Conservation (phyloP, 2,329 filamentous ascomycete genomes). For the Epichloe hybrida region DNA sequence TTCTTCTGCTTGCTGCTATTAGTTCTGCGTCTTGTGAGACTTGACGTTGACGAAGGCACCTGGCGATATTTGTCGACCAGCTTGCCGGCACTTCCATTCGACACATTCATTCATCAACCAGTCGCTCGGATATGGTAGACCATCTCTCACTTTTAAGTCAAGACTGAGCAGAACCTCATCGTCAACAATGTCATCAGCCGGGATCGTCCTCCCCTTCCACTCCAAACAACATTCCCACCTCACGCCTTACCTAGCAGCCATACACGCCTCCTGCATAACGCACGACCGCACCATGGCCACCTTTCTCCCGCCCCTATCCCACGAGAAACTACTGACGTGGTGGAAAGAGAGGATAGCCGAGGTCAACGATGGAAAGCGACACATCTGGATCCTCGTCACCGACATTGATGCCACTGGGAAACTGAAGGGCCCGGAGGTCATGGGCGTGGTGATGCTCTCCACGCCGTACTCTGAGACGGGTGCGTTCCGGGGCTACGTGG, state of each 20-base stretch:
- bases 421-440: conserved; percentile 30
- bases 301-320: conserved; percentile 45
- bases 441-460: conserved; percentile 42
- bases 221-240: conserved; percentile 34
- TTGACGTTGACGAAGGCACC: background rate
- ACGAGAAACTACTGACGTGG: conserved; percentile 41
- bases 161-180: background rate
- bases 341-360: conserved; percentile 42
- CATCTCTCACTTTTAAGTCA: too few relatives aligned
- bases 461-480: conserved; percentile 42
- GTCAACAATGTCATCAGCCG: conserved; percentile 17
- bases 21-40: background rate
- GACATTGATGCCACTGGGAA: conserved; percentile 19
- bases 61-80: background rate
- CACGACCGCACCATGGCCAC: conserved; percentile 41
- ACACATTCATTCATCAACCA: too few relatives aligned
- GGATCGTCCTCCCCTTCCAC: conserved; percentile 29
- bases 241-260: conserved; percentile 40
- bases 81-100: background rate
- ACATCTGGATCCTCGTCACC: conserved; percentile 40
- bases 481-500: conserved; percentile 38
- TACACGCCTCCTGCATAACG: conserved; percentile 47
- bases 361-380: conserved; percentile 27
- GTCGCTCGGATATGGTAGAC: too few relatives aligned
- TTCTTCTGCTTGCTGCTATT: too few relatives aligned